These are phyloP conservation scores for Curvularia sp. DNA, from an alignment of 2,329 filamentous ascomycete species.

Conservation along the genomic window DNA sequence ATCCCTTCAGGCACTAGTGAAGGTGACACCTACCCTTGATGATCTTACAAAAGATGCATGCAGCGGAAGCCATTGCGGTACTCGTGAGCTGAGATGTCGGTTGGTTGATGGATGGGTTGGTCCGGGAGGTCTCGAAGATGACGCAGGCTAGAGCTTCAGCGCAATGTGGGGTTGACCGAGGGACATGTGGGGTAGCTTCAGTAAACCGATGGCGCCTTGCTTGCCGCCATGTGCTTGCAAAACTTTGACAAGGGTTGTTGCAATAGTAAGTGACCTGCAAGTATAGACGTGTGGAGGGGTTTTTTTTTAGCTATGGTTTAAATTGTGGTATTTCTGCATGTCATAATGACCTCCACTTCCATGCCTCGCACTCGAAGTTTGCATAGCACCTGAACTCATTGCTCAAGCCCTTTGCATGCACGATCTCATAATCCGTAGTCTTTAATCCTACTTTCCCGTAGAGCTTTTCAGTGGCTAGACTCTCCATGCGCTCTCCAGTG, in stretches of 20 bases:
- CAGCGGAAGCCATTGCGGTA: constrained; percentile 65
- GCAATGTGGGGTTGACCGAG: constrained; percentile 19
- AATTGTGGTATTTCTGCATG: neutral
- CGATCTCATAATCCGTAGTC: constrained; percentile 72
- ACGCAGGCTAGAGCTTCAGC: constrained; percentile 19
- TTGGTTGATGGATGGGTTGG: constrained; percentile 30
- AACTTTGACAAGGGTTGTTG: neutral
- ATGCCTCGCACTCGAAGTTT: constrained; percentile 70
- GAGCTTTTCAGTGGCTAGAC: constrained; percentile 66
- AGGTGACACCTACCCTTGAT: constrained; percentile 73
- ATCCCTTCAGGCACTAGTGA: neutral
- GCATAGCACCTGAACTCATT: constrained; percentile 84
- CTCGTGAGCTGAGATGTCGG: constrained; percentile 25
- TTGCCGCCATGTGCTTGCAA: neutral
- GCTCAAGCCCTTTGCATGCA: constrained; percentile 74
- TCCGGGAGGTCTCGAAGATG: constrained; percentile 14
- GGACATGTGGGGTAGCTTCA: constrained; percentile 33
- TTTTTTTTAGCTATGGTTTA: neutral
- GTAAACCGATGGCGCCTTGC: constrained; percentile 10
- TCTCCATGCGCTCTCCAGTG: constrained; percentile 79
- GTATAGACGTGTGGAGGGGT: no score
- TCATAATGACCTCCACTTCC: constrained; percentile 45
- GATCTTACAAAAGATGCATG: constrained; percentile 98
- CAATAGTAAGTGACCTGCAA: no score
- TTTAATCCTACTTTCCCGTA: constrained; percentile 68